Evolutionary conservation across 2,329 filamentous ascomycete genomes (phyloP), one percentile per base, ranked within the genome.

Genomic region (Scolecobasidium constrictum): DNA sequence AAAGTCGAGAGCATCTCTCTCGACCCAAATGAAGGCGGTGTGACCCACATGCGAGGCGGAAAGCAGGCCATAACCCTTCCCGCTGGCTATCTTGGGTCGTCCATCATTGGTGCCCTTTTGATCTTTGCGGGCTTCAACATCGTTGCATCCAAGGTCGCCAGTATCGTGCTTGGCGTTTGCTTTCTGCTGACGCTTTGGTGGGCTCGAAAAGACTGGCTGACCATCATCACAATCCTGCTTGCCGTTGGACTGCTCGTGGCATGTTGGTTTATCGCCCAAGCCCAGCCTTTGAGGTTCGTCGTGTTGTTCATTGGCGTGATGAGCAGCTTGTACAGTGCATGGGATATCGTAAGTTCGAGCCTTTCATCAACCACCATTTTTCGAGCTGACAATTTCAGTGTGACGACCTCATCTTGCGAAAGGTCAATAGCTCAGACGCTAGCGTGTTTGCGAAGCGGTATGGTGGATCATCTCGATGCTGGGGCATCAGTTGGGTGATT

Each of bases 71-170:
- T 90, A 46, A 87, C 83, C 0, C 66, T 88, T 0, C 83, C 84
- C 0, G 83, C 84, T 0, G 84, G 84, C 16, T 90, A 88, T 58
- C 65, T 90, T 5, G 84, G 84, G 9, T 85, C 80, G 0, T 83
- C 77, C 7, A 65, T 90, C 40, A 84, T 90, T 54, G 84, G 84
- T 18, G 83, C 81, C 4, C 64, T 88, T 42, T 69, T 88, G 47
- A 86, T 80, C 38, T 86, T 88, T 53, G 84, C 81, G 56, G 83
- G 83, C 17, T 88, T 88, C 61, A 73, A 88, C 60, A 86, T 87
- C 48, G 81, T 86, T 42, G 83, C 83, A 3, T 82, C 77, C 65
- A 88, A 88, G 59, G 60, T 88, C n/a, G 82, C 81, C 15, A 85
- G 79, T 53, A 73, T 88, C 42, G 76, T 78, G 0, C 65, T 88